Evolutionary conservation across 106 monocot species (phyloP).

Genomic region (Apostasia shenzhenica): DNA sequence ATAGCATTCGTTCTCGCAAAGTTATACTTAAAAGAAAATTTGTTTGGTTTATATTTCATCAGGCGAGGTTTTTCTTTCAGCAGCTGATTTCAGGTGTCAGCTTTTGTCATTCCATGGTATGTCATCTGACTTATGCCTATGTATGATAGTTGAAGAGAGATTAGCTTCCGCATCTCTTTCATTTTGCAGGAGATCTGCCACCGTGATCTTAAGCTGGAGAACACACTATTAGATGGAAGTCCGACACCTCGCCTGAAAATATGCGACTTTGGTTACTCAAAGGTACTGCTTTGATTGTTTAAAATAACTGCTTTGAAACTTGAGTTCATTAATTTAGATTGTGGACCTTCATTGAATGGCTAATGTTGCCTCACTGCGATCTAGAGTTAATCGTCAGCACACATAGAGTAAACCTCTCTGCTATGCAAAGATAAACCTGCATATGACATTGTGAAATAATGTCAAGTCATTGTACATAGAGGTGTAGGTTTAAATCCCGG

Average conservation of each 20-base stretch:
- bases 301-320: no score
- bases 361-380: no score
- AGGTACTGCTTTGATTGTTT: slow-evolving; percentile 26
- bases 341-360: no score
- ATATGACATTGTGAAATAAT: no score
- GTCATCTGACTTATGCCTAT: neutral
- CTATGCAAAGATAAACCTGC: no score
- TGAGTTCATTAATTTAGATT: no score
- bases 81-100: slow-evolving; percentile 85
- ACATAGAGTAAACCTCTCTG: no score
- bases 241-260: slow-evolving; percentile 71
- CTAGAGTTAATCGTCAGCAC: no score
- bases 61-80: slow-evolving; percentile 93
- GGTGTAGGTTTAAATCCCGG: no score
- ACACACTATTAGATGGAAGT: slow-evolving; percentile 86
- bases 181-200: slow-evolving; percentile 78
- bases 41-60: slow-evolving; percentile 7
- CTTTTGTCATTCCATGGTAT: slow-evolving; percentile 85
- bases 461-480: no score
- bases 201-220: slow-evolving; percentile 91
- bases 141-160: neutral
- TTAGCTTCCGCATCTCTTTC: neutral
- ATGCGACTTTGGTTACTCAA: slow-evolving; percentile 95
- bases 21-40: neutral
- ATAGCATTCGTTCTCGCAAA: neutral